A percentile compares a stretch with the other conserved stretches of the same genome.
These are phyloP conservation scores for Xanthoparmelia taractica DNA, from an alignment of 495 filamentous ascomycete genomes.

Conservation along the genomic window DNA sequence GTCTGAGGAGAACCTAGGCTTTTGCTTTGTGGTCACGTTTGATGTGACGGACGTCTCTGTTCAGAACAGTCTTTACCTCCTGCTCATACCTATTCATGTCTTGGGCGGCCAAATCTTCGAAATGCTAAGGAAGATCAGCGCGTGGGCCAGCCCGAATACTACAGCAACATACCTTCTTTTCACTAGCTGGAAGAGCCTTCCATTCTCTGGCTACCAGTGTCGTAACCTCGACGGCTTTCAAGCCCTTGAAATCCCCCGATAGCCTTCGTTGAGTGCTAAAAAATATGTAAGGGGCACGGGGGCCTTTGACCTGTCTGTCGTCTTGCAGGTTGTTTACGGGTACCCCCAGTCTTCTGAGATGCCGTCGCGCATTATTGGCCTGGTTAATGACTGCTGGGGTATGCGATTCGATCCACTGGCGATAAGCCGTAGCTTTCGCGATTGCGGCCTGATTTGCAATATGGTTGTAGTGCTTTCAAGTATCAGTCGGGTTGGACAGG, in stretches of 20 bases:
- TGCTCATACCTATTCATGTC: slow-evolving; percentile 22
- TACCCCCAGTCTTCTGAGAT: slow-evolving; percentile 33
- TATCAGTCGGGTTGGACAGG: not conserved
- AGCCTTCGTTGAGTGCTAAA: slow-evolving; percentile 43
- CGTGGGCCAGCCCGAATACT: not conserved
- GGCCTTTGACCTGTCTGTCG: slow-evolving; percentile 49
- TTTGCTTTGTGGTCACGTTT: not conserved
- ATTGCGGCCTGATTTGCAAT: slow-evolving; percentile 43
- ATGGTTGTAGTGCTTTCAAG: slow-evolving; percentile 42
- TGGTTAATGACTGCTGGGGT: slow-evolving; percentile 48
- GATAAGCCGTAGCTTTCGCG: slow-evolving; percentile 38
- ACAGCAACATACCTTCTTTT: slow-evolving; percentile 47
- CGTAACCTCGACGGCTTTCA: slow-evolving; percentile 27
- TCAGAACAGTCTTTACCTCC: slow-evolving; percentile 27
- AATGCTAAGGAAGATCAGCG: slow-evolving; percentile 15
- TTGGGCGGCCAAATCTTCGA: slow-evolving; percentile 14
- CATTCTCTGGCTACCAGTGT: slow-evolving; percentile 45
- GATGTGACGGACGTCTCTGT: slow-evolving; percentile 17
- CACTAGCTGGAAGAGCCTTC: slow-evolving; percentile 41
- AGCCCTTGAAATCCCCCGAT: slow-evolving; percentile 42
- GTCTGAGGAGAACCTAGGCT: slow-evolving; percentile 1
- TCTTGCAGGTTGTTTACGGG: slow-evolving; percentile 41
- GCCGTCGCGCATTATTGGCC: slow-evolving; percentile 56
- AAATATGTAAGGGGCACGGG: slow-evolving; percentile 32
- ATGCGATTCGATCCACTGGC: slow-evolving; percentile 53